Percentiles rank a stretch among this genome's conserved stretches.
phyloP scores from a whole-genome alignment of 352 stramenopile genomes.

The Phytophthora foliorum region DNA sequence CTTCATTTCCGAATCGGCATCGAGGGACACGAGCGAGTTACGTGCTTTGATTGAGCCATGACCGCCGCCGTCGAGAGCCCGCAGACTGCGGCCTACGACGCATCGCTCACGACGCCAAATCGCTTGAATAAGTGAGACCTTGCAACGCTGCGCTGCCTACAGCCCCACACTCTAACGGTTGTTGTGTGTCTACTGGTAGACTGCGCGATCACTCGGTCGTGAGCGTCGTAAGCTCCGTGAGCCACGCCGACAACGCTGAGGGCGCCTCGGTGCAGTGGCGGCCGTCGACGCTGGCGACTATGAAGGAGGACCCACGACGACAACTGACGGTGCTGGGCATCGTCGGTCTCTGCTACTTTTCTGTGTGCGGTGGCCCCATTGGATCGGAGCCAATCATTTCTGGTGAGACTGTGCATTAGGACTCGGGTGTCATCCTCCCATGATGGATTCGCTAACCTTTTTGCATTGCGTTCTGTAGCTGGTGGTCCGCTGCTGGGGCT shows the following conservation, averaged over 20 bases:
- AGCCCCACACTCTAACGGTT: neutral
- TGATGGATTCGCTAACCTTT: neutral
- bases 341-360: constrained; percentile 65
- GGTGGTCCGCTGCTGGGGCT: constrained; percentile 80
- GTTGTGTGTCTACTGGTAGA: constrained; percentile 2
- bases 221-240: constrained; percentile 25
- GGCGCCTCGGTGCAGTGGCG: constrained; percentile 34
- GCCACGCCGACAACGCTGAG: constrained; percentile 23
- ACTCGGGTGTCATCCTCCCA: too few species aligned
- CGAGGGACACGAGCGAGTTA: neutral
- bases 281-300: constrained; percentile 33
- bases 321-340: constrained; percentile 56
- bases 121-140: constrained; percentile 45
- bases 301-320: constrained; percentile 51
- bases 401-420: constrained; percentile 25
- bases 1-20: constrained; percentile 30
- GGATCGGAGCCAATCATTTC: constrained; percentile 55
- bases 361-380: constrained; percentile 51
- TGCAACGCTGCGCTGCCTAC: neutral
- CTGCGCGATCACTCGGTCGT: constrained; percentile 29
- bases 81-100: constrained; percentile 32
- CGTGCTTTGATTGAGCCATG: constrained; percentile 1
- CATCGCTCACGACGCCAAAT: constrained; percentile 40
- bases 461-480: constrained; percentile 16
- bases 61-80: constrained; percentile 27